A percentile compares a stretch with the other conserved stretches of the same genome.
Evolutionary conservation across 441 rosid species (phyloP).

Genomic region (Bocquillonia castaneifolia): DNA sequence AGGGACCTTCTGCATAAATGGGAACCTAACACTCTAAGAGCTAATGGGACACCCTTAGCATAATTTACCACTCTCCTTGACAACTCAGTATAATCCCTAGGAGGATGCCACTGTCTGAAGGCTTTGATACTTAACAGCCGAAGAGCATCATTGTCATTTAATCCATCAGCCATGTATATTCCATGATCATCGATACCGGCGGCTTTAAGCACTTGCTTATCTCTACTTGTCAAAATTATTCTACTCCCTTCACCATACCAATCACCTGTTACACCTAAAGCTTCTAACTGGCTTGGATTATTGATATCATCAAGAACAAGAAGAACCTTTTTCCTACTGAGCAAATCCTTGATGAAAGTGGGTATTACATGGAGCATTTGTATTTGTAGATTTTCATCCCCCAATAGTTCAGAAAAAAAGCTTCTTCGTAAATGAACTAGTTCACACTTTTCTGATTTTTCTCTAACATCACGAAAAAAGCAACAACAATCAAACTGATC

Average conservation of each 20-base stretch:
- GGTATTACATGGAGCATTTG: not conserved
- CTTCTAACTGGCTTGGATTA: not conserved
- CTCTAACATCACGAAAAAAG: constrained; percentile 14
- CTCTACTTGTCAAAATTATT: constrained; percentile 11
- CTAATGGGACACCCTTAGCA: constrained; percentile 8
- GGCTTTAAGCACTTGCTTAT: not conserved
- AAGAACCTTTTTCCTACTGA: not conserved
- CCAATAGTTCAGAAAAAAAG: not conserved
- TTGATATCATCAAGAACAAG: constrained; percentile 11
- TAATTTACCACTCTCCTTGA: not conserved
- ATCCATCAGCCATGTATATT: not conserved
- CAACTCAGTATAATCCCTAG: not conserved
- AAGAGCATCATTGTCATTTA: not conserved
- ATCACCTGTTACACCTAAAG: not conserved
- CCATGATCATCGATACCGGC: not conserved
- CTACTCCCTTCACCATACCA: constrained; percentile 9
- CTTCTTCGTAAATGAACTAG: not conserved
- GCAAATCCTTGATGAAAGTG: not conserved
- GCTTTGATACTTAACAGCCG: constrained; percentile 4
- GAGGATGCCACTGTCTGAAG: constrained; percentile 5
- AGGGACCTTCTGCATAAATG: not conserved
- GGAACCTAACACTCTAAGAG: constrained; percentile 9
- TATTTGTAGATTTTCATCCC: not conserved
- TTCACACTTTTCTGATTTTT: constrained; percentile 2
- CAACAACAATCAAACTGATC: not conserved